Percentiles rank a stretch among this genome's conserved stretches.
phyloP scores from a whole-genome alignment of 768 basidiomycete genomes.

The Lactarius sp. region DNA sequence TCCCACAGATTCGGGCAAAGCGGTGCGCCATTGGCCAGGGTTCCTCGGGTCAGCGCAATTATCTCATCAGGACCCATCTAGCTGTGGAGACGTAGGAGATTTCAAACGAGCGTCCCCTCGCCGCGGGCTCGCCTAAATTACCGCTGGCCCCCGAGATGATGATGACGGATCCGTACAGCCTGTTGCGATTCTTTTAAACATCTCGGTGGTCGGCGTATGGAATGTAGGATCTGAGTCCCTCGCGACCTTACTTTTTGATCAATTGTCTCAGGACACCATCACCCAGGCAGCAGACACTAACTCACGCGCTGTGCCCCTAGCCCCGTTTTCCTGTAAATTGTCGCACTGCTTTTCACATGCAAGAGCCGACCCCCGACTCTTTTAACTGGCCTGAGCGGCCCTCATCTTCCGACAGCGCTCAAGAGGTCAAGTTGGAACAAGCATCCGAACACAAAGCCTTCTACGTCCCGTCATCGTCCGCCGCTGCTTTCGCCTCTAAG shows the following conservation, averaged over 20 bases:
- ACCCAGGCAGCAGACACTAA: conserved; percentile 29
- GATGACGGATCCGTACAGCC: conserved; percentile 28
- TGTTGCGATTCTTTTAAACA: conserved; percentile 28
- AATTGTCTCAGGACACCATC: conserved; percentile 28
- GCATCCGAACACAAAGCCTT: conserved; percentile 30
- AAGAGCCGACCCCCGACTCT: conserved; percentile 22
- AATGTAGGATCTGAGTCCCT: conserved; percentile 31
- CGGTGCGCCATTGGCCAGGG: conserved; percentile 14
- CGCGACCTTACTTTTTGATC: conserved; percentile 33
- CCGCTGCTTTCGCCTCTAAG: conserved; percentile 22
- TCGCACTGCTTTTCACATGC: conserved; percentile 31
- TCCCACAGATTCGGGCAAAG: conserved; percentile 9
- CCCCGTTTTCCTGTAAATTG: conserved; percentile 21
- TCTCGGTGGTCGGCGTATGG: conserved; percentile 23
- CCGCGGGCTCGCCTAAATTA: conserved; percentile 28
- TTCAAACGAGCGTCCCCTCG: conserved; percentile 16
- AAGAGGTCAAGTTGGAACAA: conserved; percentile 18
- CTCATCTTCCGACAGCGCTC: conserved; percentile 27
- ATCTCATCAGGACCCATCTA: conserved; percentile 18
- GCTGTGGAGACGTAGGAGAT: conserved; percentile 24
- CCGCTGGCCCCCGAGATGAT: conserved; percentile 21
- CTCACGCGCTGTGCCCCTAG: conserved; percentile 20
- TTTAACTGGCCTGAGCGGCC: conserved; percentile 34
- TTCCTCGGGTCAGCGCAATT: conserved; percentile 17
- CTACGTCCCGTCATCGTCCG: conserved; percentile 45